Evolutionary conservation across 169 alveolate species (phyloP), one percentile per base, ranked within the genome.

Genomic region (Amoebophrya sp.): DNA sequence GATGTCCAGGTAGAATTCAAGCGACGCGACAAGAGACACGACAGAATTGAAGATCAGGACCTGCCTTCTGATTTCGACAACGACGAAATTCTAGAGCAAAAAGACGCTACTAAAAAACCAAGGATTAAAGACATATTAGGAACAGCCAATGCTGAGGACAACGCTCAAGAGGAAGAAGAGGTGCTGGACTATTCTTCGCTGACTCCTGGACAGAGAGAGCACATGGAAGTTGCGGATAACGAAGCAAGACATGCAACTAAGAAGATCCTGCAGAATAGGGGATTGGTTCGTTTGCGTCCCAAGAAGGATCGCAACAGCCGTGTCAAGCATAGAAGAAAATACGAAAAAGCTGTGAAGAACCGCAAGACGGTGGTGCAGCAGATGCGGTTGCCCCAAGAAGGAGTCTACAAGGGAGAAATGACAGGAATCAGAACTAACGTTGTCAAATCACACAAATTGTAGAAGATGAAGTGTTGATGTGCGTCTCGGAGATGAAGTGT

Each of bases 271-370:
- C 83, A 65, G 83, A 65, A 65, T 36, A 6, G 26, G 83, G 83
- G 83, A 10, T 36, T 65, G 36, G 83, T 65, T 1, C 83, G 83
- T 10, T 26, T 65, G 38, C 83, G 83, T 29, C 83, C 83, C 83
- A 65, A 65, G 83, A 65, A 65, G 83, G 83, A 65, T 36, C 83
- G 83, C 83, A 65, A 65, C 83, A 65, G 83, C 83, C 83, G 83
- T 12, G 83, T 65, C 39, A 65, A 65, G 83, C 83, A 65, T 36
- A 1, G 83, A 1, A 1, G 83, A 26, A 65, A 65, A 36, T 65
- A 65, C 83, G 83, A 65, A 36, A 65, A 65, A 36, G 83, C 83
- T 6, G 83, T 65, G 33, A 65, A 65, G 83, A 65, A 65, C 10
- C 83, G 83, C 10, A 65, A 65, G 83, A 65, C 83, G 10, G 83